Evolutionary conservation across 768 basidiomycete species (phyloP), one percentile per base, ranked within the genome.

Genomic region (Russula griseocarnosa): DNA sequence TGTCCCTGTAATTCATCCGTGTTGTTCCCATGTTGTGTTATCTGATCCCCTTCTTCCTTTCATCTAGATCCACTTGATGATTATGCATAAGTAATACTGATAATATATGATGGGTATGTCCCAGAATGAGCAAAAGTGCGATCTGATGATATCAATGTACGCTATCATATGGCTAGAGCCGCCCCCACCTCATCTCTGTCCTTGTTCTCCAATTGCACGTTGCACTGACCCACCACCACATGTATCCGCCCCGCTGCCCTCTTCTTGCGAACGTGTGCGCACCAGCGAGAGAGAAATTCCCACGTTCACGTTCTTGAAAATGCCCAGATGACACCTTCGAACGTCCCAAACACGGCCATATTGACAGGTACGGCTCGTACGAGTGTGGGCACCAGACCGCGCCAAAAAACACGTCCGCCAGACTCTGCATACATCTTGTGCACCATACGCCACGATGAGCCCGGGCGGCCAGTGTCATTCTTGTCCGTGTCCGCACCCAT

Each of bases 321-420:
- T 16, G 72, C 65, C 54, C 74, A 78, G 0, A 86, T 82, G 38
- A 86, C 78, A 2, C 78, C 74, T 67, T 92, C 90, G 65, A 90
- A 92, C 2, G 84, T 83, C 3, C 80, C 82, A 73, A 92, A 92
- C 1, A 86, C 90, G 36, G 85, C 87, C 81, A 92, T 90, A 67
- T 92, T 92, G n/a, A 90, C 88, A 3, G 90, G 91, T 26, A 91
- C 80, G n/a, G 89, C 87, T 46, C 94, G 80, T 44, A 94, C 82
- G 10, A 97, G 72, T 0, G 94, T 94, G 13, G 93, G 92, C 3
- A 84, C 77, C 30, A 95, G 74, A 0, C 94, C 94, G 5, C 83
- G 78, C 66, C 86, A 89, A 70, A 94, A 93, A 1, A 91, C 90
- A 16, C 76, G 70, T 18, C 7, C 38, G n/a, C 26, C 59, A 69